Evolutionary conservation across 2,329 filamentous ascomycete species (phyloP).

Genomic region (Alternaria gansuensis): DNA sequence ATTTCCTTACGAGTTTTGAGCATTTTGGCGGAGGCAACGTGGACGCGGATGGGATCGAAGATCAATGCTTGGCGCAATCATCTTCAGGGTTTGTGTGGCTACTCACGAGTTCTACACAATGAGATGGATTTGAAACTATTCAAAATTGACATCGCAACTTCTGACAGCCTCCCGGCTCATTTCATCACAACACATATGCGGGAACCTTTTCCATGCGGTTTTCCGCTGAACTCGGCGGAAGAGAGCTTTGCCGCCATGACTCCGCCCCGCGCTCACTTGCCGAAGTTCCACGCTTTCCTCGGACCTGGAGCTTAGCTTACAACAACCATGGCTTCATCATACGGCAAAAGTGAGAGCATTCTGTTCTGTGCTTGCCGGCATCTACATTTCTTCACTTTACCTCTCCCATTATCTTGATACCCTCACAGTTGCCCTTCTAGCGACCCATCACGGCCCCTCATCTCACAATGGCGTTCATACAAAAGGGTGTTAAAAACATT

Average conservation of each 20-base stretch:
- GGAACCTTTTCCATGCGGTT: conserved; percentile 22
- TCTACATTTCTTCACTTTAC: conserved; percentile 1
- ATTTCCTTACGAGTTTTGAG: conserved; percentile 21
- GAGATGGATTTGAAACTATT: conserved; percentile 1
- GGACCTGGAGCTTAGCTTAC: conserved; percentile 39
- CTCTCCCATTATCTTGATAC: conserved; percentile 14
- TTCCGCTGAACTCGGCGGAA: conserved; percentile 33
- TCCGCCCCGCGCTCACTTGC: conserved; percentile 47
- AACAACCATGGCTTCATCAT: conserved; percentile 34
- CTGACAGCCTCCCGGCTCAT: background rate
- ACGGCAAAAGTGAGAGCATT: conserved; percentile 20
- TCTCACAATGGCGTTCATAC: conserved; percentile 55
- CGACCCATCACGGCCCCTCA: conserved; percentile 21
- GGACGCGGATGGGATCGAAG: conserved; percentile 12
- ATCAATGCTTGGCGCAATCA: background rate
- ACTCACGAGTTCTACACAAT: conserved; percentile 1
- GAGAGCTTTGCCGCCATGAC: conserved; percentile 38
- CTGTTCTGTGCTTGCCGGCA: conserved; percentile 14
- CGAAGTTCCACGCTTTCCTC: conserved; percentile 38
- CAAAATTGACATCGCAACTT: conserved; percentile 2
- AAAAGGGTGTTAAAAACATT: conserved; percentile 75
- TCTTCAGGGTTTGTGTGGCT: background rate
- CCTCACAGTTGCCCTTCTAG: conserved; percentile 18
- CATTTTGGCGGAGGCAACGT: conserved; percentile 27
- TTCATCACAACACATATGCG: conserved; percentile 14